Evolutionary conservation across 2,329 filamentous ascomycete species (phyloP).

Genomic region (Paraphoma sp.): DNA sequence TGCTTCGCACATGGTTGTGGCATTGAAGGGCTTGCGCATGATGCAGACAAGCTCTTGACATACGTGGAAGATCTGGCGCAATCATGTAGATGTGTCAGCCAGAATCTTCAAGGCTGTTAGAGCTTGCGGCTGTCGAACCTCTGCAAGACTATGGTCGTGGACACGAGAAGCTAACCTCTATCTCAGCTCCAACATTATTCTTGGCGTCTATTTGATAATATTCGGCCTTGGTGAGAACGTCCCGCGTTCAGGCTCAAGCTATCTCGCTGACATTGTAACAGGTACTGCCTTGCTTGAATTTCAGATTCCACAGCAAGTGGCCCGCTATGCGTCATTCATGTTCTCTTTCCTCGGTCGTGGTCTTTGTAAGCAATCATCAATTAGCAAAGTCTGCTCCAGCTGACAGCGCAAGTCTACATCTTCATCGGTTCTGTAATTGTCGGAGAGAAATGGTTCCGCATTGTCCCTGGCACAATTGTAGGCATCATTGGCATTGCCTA

Average conservation of each 20-base stretch:
- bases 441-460: constrained; percentile 68
- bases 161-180: constrained; percentile 24
- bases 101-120: too few relatives aligned
- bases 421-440: constrained; percentile 90
- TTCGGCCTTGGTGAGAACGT: constrained; percentile 76
- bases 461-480: constrained; percentile 79
- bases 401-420: constrained; percentile 78
- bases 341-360: constrained; percentile 97
- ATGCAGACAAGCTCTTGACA: too few relatives aligned
- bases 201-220: constrained; percentile 86
- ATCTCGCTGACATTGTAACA: constrained; percentile 42
- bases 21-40: too few relatives aligned
- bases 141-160: background rate
- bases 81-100: too few relatives aligned
- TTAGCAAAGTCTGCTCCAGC: constrained; percentile 1
- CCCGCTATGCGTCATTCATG: constrained; percentile 94
- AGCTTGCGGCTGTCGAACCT: too few relatives aligned
- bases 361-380: constrained; percentile 73
- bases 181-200: constrained; percentile 72
- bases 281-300: constrained; percentile 75
- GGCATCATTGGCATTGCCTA: constrained; percentile 82
- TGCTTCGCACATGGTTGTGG: too few relatives aligned
- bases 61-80: too few relatives aligned
- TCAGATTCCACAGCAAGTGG: constrained; percentile 90
- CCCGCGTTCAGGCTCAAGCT: background rate